Evolutionary conservation across 2,329 filamentous ascomycete genomes (phyloP).

Genomic region (Colletotrichum plurivorum): DNA sequence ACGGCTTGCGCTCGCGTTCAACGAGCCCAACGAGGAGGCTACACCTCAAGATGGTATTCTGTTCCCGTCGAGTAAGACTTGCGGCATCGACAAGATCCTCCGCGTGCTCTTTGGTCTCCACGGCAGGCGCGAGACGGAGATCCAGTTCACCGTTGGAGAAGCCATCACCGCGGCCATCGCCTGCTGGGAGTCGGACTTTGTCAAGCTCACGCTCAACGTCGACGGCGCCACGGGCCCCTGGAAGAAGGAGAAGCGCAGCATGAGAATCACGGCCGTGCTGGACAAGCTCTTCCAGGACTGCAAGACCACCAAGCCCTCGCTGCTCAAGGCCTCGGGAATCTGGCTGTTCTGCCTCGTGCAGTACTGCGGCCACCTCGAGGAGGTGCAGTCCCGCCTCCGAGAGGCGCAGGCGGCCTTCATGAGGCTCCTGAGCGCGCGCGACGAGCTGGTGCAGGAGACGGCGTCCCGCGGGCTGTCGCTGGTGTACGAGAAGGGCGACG

Average conservation of each 20-base stretch:
- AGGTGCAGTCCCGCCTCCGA: slow-evolving; percentile 81
- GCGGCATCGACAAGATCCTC: slow-evolving; percentile 51
- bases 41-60: slow-evolving; percentile 16
- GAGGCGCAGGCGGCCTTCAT: slow-evolving; percentile 91
- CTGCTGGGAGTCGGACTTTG: slow-evolving; percentile 86
- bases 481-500: slow-evolving; percentile 93
- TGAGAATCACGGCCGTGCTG: slow-evolving; percentile 61
- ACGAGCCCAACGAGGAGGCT: slow-evolving; percentile 53
- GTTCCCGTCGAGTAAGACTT: slow-evolving; percentile 24
- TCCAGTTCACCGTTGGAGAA: slow-evolving; percentile 92
- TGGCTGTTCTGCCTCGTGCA: slow-evolving; percentile 95
- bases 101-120: slow-evolving; percentile 81
- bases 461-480: slow-evolving; percentile 91
- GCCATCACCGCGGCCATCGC: slow-evolving; percentile 83
- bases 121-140: slow-evolving; percentile 87
- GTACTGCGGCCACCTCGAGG: slow-evolving; percentile 84
- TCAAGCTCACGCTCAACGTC: slow-evolving; percentile 83
- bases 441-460: slow-evolving; percentile 96
- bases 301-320: slow-evolving; percentile 86
- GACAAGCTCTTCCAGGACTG: slow-evolving; percentile 83
- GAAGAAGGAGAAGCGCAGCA: slow-evolving; percentile 43
- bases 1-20: slow-evolving; percentile 76
- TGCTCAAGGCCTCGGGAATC: slow-evolving; percentile 93
- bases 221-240: slow-evolving; percentile 66
- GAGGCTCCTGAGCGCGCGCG: slow-evolving; percentile 85